phyloP scores from a whole-genome alignment of 768 basidiomycete species.

The Russula brevipes region DNA sequence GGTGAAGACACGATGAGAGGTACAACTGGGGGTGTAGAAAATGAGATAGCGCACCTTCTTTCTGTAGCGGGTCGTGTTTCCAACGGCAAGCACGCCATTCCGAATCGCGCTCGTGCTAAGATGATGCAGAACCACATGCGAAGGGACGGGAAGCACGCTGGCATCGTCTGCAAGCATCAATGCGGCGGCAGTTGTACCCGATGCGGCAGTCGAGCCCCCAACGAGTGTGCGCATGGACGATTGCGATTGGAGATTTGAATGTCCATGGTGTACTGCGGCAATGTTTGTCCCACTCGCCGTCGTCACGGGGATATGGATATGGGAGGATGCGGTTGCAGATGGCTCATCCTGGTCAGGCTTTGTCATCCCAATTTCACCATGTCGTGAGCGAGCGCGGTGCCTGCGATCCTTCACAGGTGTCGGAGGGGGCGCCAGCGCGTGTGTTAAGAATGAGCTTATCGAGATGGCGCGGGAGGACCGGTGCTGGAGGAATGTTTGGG shows the following conservation, averaged over 20 bases:
- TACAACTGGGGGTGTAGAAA: not conserved
- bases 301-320: slow-evolving; percentile 32
- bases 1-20: not conserved
- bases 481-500: slow-evolving; percentile 83
- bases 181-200: slow-evolving; percentile 22
- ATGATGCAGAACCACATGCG: slow-evolving; percentile 91
- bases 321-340: slow-evolving; percentile 18
- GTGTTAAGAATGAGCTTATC: slow-evolving; percentile 90
- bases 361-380: slow-evolving; percentile 18
- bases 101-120: slow-evolving; percentile 92
- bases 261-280: slow-evolving; percentile 21
- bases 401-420: slow-evolving; percentile 17
- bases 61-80: slow-evolving; percentile 84
- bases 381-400: slow-evolving; percentile 23
- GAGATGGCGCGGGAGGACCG: slow-evolving; percentile 80
- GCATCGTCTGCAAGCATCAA: slow-evolving; percentile 73
- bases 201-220: slow-evolving; percentile 9
- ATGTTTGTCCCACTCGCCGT: slow-evolving; percentile 34
- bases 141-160: slow-evolving; percentile 86
- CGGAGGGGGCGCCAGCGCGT: slow-evolving; percentile 30
- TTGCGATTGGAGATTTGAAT: slow-evolving; percentile 7
- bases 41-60: slow-evolving; percentile 64
- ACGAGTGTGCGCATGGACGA: slow-evolving; percentile 26
- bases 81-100: slow-evolving; percentile 90
- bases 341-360: slow-evolving; percentile 22